These are phyloP conservation scores for Hypoxylon trugodes DNA, from an alignment of 495 filamentous ascomycete genomes.

Conservation along the genomic window DNA sequence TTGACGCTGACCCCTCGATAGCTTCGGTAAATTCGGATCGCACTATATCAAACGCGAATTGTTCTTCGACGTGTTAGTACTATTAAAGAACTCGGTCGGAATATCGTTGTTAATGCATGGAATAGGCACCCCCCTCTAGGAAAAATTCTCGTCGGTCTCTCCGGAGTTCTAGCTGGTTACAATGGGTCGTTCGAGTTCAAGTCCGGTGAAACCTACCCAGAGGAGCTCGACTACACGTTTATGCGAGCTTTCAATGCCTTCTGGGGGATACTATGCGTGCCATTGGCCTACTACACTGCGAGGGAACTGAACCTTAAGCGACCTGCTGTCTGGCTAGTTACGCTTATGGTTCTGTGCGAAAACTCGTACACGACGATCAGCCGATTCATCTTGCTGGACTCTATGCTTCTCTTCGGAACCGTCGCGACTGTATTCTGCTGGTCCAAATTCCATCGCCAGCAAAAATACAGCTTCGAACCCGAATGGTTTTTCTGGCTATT, in stretches of 20 bases:
- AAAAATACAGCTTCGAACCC: slow-evolving; percentile 79
- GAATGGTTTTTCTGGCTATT: slow-evolving; percentile 95
- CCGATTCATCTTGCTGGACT: slow-evolving; percentile 95
- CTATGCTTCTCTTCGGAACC: slow-evolving; percentile 97
- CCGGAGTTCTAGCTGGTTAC: slow-evolving; percentile 94
- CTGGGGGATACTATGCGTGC: slow-evolving; percentile 92
- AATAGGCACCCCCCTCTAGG: slow-evolving; percentile 83
- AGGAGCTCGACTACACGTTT: slow-evolving; percentile 95
- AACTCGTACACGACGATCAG: slow-evolving; percentile 99
- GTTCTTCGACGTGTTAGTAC: slow-evolving; percentile 89
- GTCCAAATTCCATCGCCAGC: slow-evolving; percentile 91
- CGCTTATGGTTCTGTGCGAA: slow-evolving; percentile 95
- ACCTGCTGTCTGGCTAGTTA: slow-evolving; percentile 91
- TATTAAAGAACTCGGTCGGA: slow-evolving; percentile 7
- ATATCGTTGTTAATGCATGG: slow-evolving; percentile 29
- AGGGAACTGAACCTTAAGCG: slow-evolving; percentile 86
- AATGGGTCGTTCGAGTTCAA: slow-evolving; percentile 99
- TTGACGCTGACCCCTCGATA: slow-evolving; percentile 53
- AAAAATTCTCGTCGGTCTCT: slow-evolving; percentile 97
- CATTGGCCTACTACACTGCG: slow-evolving; percentile 93
- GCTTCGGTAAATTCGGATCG: slow-evolving; percentile 98
- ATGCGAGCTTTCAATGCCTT: slow-evolving; percentile 98
- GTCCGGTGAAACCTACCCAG: slow-evolving; percentile 92
- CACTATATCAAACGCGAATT: slow-evolving; percentile 99
- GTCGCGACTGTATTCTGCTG: slow-evolving; percentile 96